Percentiles rank a stretch among this genome's conserved stretches.
These are phyloP conservation scores for Kwoniella europaea DNA, from an alignment of 768 basidiomycete genomes.

Conservation along the genomic window DNA sequence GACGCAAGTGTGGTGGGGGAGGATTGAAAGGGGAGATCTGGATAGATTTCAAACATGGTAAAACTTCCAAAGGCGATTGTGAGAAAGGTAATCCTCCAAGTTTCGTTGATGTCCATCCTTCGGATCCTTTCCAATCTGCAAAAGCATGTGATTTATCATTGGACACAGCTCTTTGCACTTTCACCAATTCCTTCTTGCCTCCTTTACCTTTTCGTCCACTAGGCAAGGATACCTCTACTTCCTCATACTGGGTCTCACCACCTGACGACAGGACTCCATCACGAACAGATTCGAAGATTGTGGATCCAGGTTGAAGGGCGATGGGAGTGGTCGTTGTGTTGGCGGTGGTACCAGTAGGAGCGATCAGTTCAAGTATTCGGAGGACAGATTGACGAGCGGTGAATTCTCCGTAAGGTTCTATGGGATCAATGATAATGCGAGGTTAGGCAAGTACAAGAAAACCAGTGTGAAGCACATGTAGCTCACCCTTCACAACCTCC, in stretches of 20 bases:
- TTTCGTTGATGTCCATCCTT: conserved; percentile 21
- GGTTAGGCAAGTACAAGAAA: no score
- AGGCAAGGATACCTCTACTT: conserved; percentile 43
- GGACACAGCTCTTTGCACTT: conserved; percentile 37
- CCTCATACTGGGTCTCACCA: conserved; percentile 35
- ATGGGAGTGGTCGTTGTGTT: conserved; percentile 42
- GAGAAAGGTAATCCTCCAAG: conserved; percentile 41
- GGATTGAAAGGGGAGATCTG: conserved; percentile 61
- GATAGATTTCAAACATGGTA: conserved; percentile 54
- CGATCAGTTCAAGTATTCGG: conserved; percentile 56
- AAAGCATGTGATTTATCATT: conserved; percentile 43
- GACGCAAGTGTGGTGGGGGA: conserved; percentile 59
- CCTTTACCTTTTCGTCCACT: conserved; percentile 53
- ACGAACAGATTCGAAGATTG: conserved; percentile 57
- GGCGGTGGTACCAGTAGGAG: conserved; percentile 46
- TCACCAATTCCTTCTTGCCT: conserved; percentile 49
- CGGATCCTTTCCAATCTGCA: conserved; percentile 50
- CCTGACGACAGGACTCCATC: conserved; percentile 48
- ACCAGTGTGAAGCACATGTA: background rate
- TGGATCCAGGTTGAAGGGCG: conserved; percentile 52
- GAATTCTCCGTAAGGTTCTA: conserved; percentile 60
- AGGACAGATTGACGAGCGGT: conserved; percentile 59
- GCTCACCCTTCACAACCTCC: conserved; percentile 59
- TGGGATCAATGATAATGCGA: no score
- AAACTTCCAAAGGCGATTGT: conserved; percentile 41